Evolutionary conservation across 2,329 filamentous ascomycete species (phyloP), one percentile per base, ranked within the genome.

Genomic region (Bipolaris bicolor): DNA sequence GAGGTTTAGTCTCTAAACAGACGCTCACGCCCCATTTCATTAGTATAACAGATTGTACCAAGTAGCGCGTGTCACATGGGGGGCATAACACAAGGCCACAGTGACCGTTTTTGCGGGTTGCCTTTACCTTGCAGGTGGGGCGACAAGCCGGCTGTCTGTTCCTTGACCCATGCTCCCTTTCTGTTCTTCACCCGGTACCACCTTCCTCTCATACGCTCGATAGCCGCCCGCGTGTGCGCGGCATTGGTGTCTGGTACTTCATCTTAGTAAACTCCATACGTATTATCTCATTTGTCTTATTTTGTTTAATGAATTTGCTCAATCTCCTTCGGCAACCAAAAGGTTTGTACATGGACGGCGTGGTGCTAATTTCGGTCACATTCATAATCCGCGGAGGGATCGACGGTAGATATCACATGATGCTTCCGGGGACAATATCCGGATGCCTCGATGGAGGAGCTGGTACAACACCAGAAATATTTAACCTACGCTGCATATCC

Each of bases 101-200:
- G 26, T 40, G 41, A 22, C 51, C 10, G 47, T 48, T 45, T 52
- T 41, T 52, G 49, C 41, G 49, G 50, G 41, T 49, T 39, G 33
- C 18, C 39, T 40, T n/a, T 49, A n/a, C 37, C 41, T 49, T 31
- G 45, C 50, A 49, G 54, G 55, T 54, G 55, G 55, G 55, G 50
- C 55, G 50, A 53, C 49, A 2, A 40, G 36, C 46, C 56, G 56
- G 52, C 16, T 33, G 29, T 13, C 31, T 47, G 45, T 29, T 31
- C 49, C 49, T 33, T n/a, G n/a, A 20, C 26, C 20, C 31, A 37
- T 31, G 39, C 31, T 33, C 33, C 26, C 18, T 29, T 15, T 33
- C 36, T 56, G 29, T 11, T 18, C 37, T 46, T 33, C 26, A 26
- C 41, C 36, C n/a, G 48, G 31, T 18, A 26, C 41, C 36, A 9